phyloP scores from a whole-genome alignment of 345 rosid species.

The Limnanthes douglasii region DNA sequence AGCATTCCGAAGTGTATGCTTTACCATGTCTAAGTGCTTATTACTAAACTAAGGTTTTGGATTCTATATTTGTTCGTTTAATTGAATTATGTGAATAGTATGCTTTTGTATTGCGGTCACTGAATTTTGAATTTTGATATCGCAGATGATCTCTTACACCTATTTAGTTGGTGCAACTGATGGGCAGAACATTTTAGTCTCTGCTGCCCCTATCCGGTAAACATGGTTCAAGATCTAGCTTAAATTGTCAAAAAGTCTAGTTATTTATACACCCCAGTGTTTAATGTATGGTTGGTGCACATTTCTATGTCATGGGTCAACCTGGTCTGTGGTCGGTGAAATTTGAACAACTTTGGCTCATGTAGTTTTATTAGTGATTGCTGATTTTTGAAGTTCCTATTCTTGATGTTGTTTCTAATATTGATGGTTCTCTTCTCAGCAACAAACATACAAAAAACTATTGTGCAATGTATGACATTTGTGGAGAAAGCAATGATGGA shows the following conservation, averaged over 20 bases:
- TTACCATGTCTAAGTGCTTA: background rate
- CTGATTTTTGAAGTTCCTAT: background rate
- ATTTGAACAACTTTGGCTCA: background rate
- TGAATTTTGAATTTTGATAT: conserved; percentile 6
- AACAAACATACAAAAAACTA: conserved; percentile 57
- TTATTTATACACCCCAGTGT: background rate
- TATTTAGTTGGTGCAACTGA: conserved; percentile 13
- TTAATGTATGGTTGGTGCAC: background rate
- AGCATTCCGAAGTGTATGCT: too few species aligned
- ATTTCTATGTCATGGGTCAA: background rate
- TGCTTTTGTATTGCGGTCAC: background rate
- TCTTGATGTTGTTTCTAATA: background rate
- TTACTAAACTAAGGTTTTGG: background rate
- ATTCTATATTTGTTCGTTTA: background rate
- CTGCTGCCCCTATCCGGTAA: conserved; percentile 19
- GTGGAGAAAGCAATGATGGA: conserved; percentile 83
- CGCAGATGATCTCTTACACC: conserved; percentile 24
- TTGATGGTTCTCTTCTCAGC: conserved; percentile 10
- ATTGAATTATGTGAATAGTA: background rate
- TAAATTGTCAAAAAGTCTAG: background rate
- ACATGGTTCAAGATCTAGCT: background rate
- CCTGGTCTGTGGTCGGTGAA: background rate
- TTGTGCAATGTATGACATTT: conserved; percentile 93
- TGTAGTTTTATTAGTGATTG: background rate
- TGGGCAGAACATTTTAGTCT: conserved; percentile 5